phyloP scores from a whole-genome alignment of 495 filamentous ascomycete genomes.

The Neohortaea acidophila region DNA sequence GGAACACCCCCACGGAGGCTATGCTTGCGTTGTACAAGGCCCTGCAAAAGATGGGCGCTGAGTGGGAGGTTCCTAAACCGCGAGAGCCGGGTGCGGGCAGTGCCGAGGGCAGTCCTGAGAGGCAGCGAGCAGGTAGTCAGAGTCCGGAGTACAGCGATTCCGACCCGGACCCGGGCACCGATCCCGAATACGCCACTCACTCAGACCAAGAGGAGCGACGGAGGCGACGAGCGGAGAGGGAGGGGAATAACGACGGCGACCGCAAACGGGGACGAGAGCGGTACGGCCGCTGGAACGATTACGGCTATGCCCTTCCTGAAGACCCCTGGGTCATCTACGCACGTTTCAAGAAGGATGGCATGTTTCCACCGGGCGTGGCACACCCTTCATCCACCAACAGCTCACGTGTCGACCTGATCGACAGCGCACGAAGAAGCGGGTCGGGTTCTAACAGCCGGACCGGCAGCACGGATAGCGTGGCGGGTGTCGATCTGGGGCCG shows the following conservation, averaged over 20 bases:
- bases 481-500: slow-evolving; percentile 4
- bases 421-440: slow-evolving; percentile 31
- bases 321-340: slow-evolving; percentile 94
- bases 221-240: background rate
- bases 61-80: slow-evolving; percentile 53
- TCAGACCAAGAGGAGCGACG: slow-evolving; percentile 11
- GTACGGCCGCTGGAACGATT: slow-evolving; percentile 25
- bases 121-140: slow-evolving; percentile 13
- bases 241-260: background rate
- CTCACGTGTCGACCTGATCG: slow-evolving; percentile 39
- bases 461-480: slow-evolving; percentile 28
- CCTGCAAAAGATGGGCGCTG: slow-evolving; percentile 66
- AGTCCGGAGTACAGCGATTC: slow-evolving; percentile 17
- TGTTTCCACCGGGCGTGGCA: slow-evolving; percentile 38
- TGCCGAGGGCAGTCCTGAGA: slow-evolving; percentile 18
- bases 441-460: slow-evolving; percentile 29
- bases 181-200: slow-evolving; percentile 14
- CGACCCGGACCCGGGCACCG: slow-evolving; percentile 20
- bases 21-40: slow-evolving; percentile 89
- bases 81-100: slow-evolving; percentile 17
- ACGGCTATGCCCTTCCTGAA: slow-evolving; percentile 59
- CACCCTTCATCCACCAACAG: slow-evolving; percentile 39
- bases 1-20: slow-evolving; percentile 86
- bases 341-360: slow-evolving; percentile 66
- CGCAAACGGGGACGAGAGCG: slow-evolving; percentile 13